Evolutionary conservation across 1,139 yeast species (phyloP), one percentile per base, ranked within the genome.

Genomic region (Yamadazyma triangularis): DNA sequence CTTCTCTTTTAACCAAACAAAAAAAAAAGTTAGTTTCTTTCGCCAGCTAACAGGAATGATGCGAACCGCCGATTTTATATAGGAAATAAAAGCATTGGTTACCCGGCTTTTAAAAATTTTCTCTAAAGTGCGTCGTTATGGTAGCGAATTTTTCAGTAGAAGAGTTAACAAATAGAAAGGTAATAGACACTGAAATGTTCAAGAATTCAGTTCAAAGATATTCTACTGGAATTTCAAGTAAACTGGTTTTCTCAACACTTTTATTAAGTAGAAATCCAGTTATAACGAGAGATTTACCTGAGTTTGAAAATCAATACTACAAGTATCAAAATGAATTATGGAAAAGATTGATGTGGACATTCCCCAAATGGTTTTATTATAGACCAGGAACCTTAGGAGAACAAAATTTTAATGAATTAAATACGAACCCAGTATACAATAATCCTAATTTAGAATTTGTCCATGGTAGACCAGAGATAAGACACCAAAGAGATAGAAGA

Each of bases 281-380:
- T 27, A 75, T 91, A 34, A 85, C 95, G 3, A 81, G 85, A 13
- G 93, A 84, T 40, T 62, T 79, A 33, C 70, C 82, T 8, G 74
- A 70, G 34, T 82, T 91, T 46, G 96, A 88, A 50, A 54, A 67
- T 39, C 79, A 78, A 34, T 91, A 82, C 59, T 85, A 82, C 56
- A 69, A 77, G 37, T 93, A 93, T 56, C 95, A 89, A 58, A 75
- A 77, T 38, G 95, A 85, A 53, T 70, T 91, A 39, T 89, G 89
- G 70, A 80, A 79, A 50, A 73, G 97, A 51, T 70, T 91, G 44
- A 88, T 89, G 95, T 88, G 96, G 95, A 88, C 97, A 1, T 91
- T 91, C 58, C 97, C 98, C 4, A 79, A 82, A 46, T 88, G 89
- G 76, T 89, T 79, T 56, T 93, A 88, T 64, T 91, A 82, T 64